phyloP scores from a whole-genome alignment of 2,329 filamentous ascomycete species.

The Hymenoscyphus albidus region DNA sequence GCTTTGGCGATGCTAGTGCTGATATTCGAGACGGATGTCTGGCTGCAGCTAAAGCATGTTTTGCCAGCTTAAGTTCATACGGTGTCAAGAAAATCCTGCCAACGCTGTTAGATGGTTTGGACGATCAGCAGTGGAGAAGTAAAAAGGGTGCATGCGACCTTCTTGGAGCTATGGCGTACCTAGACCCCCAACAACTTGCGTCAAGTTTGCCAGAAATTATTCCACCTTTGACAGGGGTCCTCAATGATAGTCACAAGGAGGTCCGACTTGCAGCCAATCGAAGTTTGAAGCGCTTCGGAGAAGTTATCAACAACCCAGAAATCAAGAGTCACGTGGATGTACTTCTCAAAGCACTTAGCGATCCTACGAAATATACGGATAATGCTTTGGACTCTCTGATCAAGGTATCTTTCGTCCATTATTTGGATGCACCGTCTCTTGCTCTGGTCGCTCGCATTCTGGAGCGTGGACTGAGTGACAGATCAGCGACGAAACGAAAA shows the following conservation, averaged over 20 bases:
- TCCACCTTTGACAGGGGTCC: conserved; percentile 84
- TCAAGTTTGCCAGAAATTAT: conserved; percentile 94
- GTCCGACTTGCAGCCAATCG: conserved; percentile 88
- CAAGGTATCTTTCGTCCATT: conserved; percentile 98
- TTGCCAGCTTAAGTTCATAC: conserved; percentile 87
- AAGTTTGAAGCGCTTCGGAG: conserved; percentile 94
- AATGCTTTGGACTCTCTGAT: conserved; percentile 90
- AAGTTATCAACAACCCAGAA: conserved; percentile 97
- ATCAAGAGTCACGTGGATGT: conserved; percentile 90
- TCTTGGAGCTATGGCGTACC: conserved; percentile 95
- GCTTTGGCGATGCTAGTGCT: conserved; percentile 82
- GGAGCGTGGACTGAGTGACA: conserved; percentile 83
- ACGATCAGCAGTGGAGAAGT: conserved; percentile 95
- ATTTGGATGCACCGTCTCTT: conserved; percentile 93
- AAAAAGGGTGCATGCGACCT: conserved; percentile 98
- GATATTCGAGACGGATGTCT: conserved; percentile 92
- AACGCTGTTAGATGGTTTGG: conserved; percentile 83
- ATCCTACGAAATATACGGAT: conserved; percentile 95
- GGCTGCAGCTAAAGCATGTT: conserved; percentile 90
- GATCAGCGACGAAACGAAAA: conserved; percentile 94
- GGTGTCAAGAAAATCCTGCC: conserved; percentile 94
- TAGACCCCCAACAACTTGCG: conserved; percentile 92
- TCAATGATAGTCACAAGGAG: conserved; percentile 98
- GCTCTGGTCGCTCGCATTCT: conserved; percentile 93
- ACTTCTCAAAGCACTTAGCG: conserved; percentile 91